Conservation (phyloP, 164 flowering plant species). For the Aristolochia fimbriata region DNA sequence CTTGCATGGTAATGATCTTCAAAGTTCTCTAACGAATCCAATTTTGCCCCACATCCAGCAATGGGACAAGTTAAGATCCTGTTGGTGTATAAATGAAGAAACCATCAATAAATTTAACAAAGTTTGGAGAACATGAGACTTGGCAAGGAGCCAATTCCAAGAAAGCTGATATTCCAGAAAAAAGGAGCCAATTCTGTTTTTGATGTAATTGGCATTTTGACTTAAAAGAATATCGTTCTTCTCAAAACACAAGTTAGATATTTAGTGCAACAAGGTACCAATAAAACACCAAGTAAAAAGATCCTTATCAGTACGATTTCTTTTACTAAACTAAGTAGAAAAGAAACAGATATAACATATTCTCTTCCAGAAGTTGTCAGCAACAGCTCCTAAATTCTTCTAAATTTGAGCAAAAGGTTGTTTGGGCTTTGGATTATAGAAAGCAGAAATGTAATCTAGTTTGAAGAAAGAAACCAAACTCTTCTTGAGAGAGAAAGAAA, state of each 20-base stretch:
- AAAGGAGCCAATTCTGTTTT: too few relatives aligned
- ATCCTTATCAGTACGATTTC: background rate
- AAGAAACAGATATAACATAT: too few relatives aligned
- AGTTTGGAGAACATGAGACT: background rate
- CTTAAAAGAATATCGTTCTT: too few relatives aligned
- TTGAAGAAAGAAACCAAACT: too few relatives aligned
- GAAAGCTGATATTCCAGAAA: background rate
- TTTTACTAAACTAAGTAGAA: too few relatives aligned
- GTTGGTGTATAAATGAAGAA: constrained; percentile 6
- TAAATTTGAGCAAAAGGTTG: too few relatives aligned
- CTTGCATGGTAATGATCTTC: constrained; percentile 89
- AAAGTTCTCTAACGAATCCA: constrained; percentile 63
- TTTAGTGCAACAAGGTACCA: background rate
- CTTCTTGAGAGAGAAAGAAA: too few relatives aligned
- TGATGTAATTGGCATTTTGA: too few relatives aligned
- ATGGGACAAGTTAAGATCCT: constrained; percentile 75
- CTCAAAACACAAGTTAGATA: background rate
- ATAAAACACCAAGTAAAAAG: background rate
- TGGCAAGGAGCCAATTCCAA: background rate
- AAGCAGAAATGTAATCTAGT: too few relatives aligned
- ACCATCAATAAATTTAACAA: constrained; percentile 22
- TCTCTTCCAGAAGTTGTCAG: too few relatives aligned
- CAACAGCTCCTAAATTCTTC: too few relatives aligned
- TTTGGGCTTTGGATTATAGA: too few relatives aligned
- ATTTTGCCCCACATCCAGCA: constrained; percentile 66